Evolutionary conservation across 495 filamentous ascomycete species (phyloP).

Genomic region (Alectoria sarmentosa): DNA sequence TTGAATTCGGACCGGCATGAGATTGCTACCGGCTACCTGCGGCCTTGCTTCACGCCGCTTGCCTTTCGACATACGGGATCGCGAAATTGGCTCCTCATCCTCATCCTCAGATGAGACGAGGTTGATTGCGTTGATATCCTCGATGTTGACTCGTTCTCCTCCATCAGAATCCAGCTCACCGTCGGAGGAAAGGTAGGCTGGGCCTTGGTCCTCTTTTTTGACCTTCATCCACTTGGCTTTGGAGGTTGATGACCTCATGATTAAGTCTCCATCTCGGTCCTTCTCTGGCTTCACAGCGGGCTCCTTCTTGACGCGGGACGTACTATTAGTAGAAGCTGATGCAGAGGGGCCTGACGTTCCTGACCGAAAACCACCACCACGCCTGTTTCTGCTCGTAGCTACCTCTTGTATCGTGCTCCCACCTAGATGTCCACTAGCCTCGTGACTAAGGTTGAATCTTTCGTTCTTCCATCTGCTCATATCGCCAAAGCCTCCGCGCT

Average conservation of each 20-base stretch:
- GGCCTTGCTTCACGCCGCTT: conserved; percentile 30
- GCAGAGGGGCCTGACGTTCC: conserved; percentile 1
- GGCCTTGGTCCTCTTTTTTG: conserved; percentile 21
- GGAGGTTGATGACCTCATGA: conserved; percentile 16
- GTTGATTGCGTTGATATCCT: conserved; percentile 48
- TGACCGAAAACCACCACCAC: conserved; percentile 23
- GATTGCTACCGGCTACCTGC: conserved; percentile 24
- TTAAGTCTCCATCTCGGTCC: conserved; percentile 23
- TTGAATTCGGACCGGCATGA: conserved; percentile 44
- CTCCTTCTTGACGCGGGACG: conserved; percentile 21
- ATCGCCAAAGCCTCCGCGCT: conserved; percentile 24
- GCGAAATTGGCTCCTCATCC: conserved; percentile 6
- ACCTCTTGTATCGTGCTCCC: conserved; percentile 28
- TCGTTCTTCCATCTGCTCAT: conserved; percentile 27
- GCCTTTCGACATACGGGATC: conserved; percentile 33
- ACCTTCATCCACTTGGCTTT: conserved; percentile 17
- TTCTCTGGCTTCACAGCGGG: conserved; percentile 18
- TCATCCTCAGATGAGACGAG: conserved; percentile 37
- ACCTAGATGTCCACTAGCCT: conserved; percentile 26
- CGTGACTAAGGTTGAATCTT: conserved; percentile 18
- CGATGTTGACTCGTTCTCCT: conserved; percentile 32
- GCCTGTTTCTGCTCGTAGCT: conserved; percentile 30
- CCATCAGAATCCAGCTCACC: conserved; percentile 29
- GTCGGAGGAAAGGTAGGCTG: conserved; percentile 34
- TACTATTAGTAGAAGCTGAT: conserved; percentile 1